Evolutionary conservation across 768 basidiomycete species (phyloP).

Genomic region (Chalciporus pseudorubinellus): DNA sequence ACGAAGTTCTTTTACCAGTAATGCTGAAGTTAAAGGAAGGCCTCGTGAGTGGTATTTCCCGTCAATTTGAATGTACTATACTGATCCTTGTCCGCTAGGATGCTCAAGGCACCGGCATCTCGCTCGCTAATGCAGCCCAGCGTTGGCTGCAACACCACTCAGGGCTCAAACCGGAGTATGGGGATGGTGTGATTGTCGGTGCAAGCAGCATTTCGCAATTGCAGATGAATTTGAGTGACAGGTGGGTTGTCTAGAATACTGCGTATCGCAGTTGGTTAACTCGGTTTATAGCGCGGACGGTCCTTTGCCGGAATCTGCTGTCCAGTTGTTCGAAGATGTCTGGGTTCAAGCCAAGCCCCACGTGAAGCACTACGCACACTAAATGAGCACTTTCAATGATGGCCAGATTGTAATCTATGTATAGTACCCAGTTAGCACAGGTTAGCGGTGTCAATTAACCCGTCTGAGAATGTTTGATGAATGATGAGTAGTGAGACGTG

Average conservation of each 20-base stretch:
- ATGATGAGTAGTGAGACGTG: not conserved
- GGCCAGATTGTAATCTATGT: too few relatives aligned
- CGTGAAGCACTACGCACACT: too few relatives aligned
- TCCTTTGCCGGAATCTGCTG: not conserved
- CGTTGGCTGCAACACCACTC: conserved; percentile 8
- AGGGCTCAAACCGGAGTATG: not conserved
- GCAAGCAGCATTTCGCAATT: conserved; percentile 33
- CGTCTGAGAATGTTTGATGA: not conserved
- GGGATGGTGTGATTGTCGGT: conserved; percentile 36
- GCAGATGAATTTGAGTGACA: conserved; percentile 15
- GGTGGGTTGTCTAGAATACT: not conserved
- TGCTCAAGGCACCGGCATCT: conserved; percentile 1
- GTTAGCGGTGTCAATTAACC: not conserved
- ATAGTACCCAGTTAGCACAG: not conserved
- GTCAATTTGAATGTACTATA: too few relatives aligned
- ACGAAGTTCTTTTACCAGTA: conserved; percentile 5
- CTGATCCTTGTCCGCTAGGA: not conserved
- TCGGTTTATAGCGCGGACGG: not conserved
- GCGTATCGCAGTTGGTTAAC: too few relatives aligned
- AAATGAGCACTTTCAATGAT: too few relatives aligned
- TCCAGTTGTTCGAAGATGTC: not conserved
- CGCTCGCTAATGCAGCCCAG: not conserved
- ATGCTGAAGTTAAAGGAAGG: conserved; percentile 3
- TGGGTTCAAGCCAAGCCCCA: not conserved
- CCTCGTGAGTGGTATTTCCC: not conserved